Base-by-base conservation (phyloP, 192 early-diverging fungal genomes). In the Linnemannia schmuckeri region DNA sequence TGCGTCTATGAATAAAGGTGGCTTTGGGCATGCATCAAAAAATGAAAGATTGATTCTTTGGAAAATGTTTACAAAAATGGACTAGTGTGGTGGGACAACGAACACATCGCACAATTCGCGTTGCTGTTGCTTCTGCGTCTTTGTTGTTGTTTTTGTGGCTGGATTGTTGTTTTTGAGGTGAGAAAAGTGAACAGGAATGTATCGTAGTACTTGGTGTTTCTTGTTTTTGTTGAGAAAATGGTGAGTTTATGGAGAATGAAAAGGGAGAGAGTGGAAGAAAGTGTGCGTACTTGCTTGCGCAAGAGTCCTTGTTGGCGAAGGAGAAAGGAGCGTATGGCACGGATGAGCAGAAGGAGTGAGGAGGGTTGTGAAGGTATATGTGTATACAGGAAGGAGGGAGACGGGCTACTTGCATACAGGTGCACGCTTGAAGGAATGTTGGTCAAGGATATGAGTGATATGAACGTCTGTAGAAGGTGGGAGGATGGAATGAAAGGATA, bases 381-480 rank as follows among this genome's bases (percentile, higher is more conserved):
- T 63, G 27, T 63, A 6, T 63, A 8, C n/a, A 27, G n/a, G 17
- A 46, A n/a, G 72, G 27, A 18, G n/a, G 12, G 12, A 72, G 42
- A 5, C 18, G 42, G 27, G 40, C 3, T 22, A 47, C 72, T 73
- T 73, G 72, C 72, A n/a, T 73, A 9, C 42, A 44, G 44, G 9
- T 6, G 24, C 22, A 46, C 27, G 22, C 40, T 33, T 63, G 61
- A 30, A 63, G 61, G 61, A 63, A 63, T 63, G 10, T 7, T 0
- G 27, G 30, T 13, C n/a, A 63, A 63, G 27, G 61, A 3, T 30
- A 30, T 30, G 46, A 30, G 20, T 27, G n/a, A 20, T 41, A 44
- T 46, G 72, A 10, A 72, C 20, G 72, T 44, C 72, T 73, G 72
- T 73, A 46, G n/a, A 73, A 73, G 72, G 72, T 46, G 46, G 40